phyloP scores from a whole-genome alignment of 495 filamentous ascomycete genomes.

The Lindgomyces ingoldianus region DNA sequence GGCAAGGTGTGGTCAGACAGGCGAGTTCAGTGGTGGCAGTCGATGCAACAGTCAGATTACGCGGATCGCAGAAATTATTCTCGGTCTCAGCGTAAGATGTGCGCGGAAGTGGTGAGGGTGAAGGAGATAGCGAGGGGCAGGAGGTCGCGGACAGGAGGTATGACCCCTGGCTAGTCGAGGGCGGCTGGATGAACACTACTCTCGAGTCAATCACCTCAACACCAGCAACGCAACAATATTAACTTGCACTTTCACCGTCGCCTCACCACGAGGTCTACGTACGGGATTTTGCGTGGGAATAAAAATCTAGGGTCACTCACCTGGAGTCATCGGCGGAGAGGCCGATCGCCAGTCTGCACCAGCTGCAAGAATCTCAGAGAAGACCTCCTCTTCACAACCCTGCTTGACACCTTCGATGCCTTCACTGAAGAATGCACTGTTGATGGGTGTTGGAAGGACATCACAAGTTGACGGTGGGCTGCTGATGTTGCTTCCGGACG shows the following conservation, averaged over 20 bases:
- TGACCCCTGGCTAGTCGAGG: conserved; percentile 56
- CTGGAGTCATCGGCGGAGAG: conserved; percentile 90
- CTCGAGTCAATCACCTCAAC: conserved; percentile 11
- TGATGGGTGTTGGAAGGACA: conserved; percentile 77
- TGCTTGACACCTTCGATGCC: conserved; percentile 80
- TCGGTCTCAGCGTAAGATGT: conserved; percentile 69
- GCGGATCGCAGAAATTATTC: conserved; percentile 88
- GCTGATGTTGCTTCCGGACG: conserved; percentile 78
- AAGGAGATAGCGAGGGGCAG: conserved; percentile 86
- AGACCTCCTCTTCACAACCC: conserved; percentile 71
- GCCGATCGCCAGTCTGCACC: conserved; percentile 73
- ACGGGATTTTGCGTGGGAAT: conserved; percentile 20
- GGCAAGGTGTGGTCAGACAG: conserved; percentile 65
- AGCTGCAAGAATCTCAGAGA: conserved; percentile 72
- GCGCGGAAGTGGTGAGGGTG: conserved; percentile 76
- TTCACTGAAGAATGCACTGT: conserved; percentile 73
- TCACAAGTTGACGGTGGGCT: conserved; percentile 80
- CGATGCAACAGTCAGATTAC: conserved; percentile 78
- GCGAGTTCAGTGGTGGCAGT: conserved; percentile 63
- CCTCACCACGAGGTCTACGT: background rate
- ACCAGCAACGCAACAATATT: background rate
- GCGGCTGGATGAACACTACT: conserved; percentile 80
- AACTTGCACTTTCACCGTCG: background rate
- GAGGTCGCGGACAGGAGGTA: conserved; percentile 72
- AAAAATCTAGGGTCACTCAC: conserved; percentile 58